A percentile compares a stretch with the other conserved stretches of the same genome.
These are phyloP conservation scores for Diaporthe ampelina DNA, from an alignment of 2,329 filamentous ascomycete genomes.

Conservation along the genomic window DNA sequence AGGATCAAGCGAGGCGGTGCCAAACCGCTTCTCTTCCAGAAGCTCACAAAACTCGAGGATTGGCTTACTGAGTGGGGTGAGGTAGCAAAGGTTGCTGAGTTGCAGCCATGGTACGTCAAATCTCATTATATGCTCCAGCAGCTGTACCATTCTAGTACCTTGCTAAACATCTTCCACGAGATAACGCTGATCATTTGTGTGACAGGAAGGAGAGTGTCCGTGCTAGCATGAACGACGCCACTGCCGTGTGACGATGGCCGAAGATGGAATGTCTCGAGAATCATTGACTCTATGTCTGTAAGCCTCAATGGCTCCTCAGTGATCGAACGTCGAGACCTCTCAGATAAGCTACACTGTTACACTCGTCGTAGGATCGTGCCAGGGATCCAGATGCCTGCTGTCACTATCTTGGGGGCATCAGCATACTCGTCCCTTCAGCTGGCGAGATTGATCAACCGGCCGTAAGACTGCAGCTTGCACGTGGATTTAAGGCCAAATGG, in stretches of 20 bases:
- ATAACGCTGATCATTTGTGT: neutral
- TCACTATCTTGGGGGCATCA: too few species aligned
- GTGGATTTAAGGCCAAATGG: neutral
- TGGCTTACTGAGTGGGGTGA: conserved; percentile 38
- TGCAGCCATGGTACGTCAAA: conserved; percentile 3
- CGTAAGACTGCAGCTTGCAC: conserved; percentile 7
- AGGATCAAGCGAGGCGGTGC: conserved; percentile 5
- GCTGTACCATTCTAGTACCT: neutral
- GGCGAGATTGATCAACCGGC: conserved; percentile 12
- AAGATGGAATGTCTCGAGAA: too few species aligned
- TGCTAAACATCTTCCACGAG: too few species aligned
- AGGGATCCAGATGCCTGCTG: too few species aligned
- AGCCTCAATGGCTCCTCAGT: conserved; percentile 43
- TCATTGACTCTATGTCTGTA: conserved; percentile 40
- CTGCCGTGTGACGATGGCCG: neutral
- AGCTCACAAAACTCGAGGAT: conserved; percentile 22
- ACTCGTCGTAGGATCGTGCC: too few species aligned
- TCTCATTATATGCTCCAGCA: neutral
- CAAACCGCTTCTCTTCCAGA: neutral
- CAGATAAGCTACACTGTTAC: conserved; percentile 29
- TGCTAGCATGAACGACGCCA: conserved; percentile 6
- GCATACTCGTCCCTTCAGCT: neutral
- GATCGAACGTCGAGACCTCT: conserved; percentile 44
- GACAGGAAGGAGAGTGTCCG: conserved; percentile 13
- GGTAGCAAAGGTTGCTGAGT: conserved; percentile 21